Evolutionary conservation across 1,139 yeast genomes (phyloP).

Genomic region (Yamadazyma epiphylla): DNA sequence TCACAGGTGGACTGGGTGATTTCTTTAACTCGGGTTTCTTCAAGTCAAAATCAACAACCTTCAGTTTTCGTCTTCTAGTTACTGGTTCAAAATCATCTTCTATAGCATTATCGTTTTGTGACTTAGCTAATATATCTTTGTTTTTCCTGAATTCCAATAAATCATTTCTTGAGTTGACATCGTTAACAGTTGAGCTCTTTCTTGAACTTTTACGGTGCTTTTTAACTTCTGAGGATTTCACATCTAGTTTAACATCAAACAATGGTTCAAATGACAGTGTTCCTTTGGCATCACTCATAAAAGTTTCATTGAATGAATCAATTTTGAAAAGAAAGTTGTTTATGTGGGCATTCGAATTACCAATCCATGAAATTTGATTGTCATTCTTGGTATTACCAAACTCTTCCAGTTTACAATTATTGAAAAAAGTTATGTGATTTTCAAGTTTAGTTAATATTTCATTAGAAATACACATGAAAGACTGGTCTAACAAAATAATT

Average conservation of each 20-base stretch:
- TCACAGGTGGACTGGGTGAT: slow-evolving; percentile 8
- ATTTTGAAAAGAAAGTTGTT: slow-evolving; percentile 30
- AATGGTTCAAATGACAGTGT: slow-evolving; percentile 44
- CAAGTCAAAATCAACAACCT: slow-evolving; percentile 10
- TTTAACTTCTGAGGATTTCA: slow-evolving; percentile 10
- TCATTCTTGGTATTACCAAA: slow-evolving; percentile 14
- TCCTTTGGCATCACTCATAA: slow-evolving; percentile 45
- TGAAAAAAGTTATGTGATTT: slow-evolving; percentile 21
- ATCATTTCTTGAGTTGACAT: slow-evolving; percentile 12
- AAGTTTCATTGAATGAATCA: slow-evolving; percentile 42
- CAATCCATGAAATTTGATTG: slow-evolving; percentile 14
- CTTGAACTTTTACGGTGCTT: slow-evolving; percentile 24
- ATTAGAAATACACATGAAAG: slow-evolving; percentile 25
- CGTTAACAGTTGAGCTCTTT: slow-evolving; percentile 17
- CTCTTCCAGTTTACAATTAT: slow-evolving; percentile 23
- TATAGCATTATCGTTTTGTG: slow-evolving; percentile 8
- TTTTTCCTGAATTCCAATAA: slow-evolving; percentile 21
- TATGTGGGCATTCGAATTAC: slow-evolving; percentile 20
- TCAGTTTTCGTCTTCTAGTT: slow-evolving; percentile 18
- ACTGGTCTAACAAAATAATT: slow-evolving; percentile 50
- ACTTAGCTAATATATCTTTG: slow-evolving; percentile 2
- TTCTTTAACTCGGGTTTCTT: slow-evolving; percentile 2
- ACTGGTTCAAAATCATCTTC: slow-evolving; percentile 32
- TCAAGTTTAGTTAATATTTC: slow-evolving; percentile 28
- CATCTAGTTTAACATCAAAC: slow-evolving; percentile 34